Evolutionary conservation across 352 stramenopile genomes (phyloP).

Genomic region (Phytopythium oedochilum): DNA sequence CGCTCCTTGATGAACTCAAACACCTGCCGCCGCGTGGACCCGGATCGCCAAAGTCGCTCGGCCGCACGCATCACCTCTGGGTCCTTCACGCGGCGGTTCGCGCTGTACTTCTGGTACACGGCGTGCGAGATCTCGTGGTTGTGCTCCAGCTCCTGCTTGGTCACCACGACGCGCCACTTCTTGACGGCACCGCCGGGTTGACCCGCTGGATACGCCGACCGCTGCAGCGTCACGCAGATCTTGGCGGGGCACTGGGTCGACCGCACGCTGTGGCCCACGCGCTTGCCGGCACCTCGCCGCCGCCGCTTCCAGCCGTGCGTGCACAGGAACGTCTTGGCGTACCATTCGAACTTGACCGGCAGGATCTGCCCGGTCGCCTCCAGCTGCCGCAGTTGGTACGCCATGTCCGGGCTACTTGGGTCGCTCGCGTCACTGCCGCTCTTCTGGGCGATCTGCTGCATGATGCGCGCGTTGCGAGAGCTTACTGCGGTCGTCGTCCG

Average conservation of each 20-base stretch:
- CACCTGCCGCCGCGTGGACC: conserved; percentile 50
- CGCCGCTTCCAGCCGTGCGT: conserved; percentile 76
- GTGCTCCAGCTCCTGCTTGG: conserved; percentile 61
- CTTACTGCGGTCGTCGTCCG: conserved; percentile 70
- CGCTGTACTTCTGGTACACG: conserved; percentile 64
- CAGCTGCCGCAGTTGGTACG: not conserved
- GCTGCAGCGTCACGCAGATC: conserved; percentile 65
- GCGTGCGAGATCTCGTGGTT: conserved; percentile 63
- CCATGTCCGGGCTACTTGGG: not conserved
- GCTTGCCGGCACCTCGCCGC: conserved; percentile 60
- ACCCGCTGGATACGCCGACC: conserved; percentile 2
- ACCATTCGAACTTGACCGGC: conserved; percentile 60
- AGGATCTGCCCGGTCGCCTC: conserved; percentile 23
- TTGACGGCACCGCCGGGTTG: conserved; percentile 5
- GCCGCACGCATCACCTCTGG: conserved; percentile 44
- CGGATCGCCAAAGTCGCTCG: conserved; percentile 55
- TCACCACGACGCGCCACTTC: conserved; percentile 65
- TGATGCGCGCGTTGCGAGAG: conserved; percentile 54
- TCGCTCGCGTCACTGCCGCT: not conserved
- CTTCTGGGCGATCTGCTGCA: conserved; percentile 1
- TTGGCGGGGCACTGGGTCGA: conserved; percentile 66
- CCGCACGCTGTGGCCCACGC: conserved; percentile 61
- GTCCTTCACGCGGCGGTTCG: conserved; percentile 64
- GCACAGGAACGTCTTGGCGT: conserved; percentile 79
- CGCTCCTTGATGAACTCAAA: conserved; percentile 75